Evolutionary conservation across 2,329 filamentous ascomycete species (phyloP).

Genomic region (Arthrobotrys entomopaga): DNA sequence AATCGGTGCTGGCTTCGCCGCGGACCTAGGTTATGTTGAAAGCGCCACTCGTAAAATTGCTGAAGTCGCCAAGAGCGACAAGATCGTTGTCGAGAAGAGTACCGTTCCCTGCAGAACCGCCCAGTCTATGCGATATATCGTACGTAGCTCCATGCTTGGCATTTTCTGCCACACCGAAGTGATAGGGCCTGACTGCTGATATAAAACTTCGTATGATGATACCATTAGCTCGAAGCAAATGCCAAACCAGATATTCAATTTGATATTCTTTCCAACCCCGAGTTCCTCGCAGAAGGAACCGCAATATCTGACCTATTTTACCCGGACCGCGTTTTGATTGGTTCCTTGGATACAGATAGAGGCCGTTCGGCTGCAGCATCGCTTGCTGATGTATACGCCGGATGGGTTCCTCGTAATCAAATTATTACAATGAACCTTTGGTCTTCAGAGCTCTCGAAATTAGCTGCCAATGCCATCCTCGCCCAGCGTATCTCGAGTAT

Average conservation of each 20-base stretch:
- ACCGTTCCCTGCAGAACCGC: constrained; percentile 82
- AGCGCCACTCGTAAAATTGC: constrained; percentile 75
- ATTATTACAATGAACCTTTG: constrained; percentile 79
- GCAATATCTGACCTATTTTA: constrained; percentile 76
- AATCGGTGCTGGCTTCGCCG: constrained; percentile 75
- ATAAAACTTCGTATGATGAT: neutral
- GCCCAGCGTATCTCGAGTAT: constrained; percentile 83
- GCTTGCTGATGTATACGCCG: constrained; percentile 73
- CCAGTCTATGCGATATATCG: constrained; percentile 74
- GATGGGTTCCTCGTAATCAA: constrained; percentile 74
- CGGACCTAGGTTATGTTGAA: constrained; percentile 78
- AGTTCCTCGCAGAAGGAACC: constrained; percentile 82
- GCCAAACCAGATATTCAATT: constrained; percentile 73
- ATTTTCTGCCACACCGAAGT: neutral
- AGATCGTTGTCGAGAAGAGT: constrained; percentile 83
- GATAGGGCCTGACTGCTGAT: neutral
- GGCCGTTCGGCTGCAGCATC: constrained; percentile 72
- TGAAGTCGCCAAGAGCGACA: constrained; percentile 71
- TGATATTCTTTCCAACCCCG: constrained; percentile 82
- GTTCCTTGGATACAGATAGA: constrained; percentile 70
- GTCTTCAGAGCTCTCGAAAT: constrained; percentile 81
- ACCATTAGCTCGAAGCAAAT: constrained; percentile 60
- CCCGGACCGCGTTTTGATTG: constrained; percentile 80
- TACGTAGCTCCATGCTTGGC: constrained; percentile 62
- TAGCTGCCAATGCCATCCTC: constrained; percentile 82